Evolutionary conservation across 2,329 filamentous ascomycete species (phyloP), one percentile per base, ranked within the genome.

Genomic region (Colletotrichum echinochloae): DNA sequence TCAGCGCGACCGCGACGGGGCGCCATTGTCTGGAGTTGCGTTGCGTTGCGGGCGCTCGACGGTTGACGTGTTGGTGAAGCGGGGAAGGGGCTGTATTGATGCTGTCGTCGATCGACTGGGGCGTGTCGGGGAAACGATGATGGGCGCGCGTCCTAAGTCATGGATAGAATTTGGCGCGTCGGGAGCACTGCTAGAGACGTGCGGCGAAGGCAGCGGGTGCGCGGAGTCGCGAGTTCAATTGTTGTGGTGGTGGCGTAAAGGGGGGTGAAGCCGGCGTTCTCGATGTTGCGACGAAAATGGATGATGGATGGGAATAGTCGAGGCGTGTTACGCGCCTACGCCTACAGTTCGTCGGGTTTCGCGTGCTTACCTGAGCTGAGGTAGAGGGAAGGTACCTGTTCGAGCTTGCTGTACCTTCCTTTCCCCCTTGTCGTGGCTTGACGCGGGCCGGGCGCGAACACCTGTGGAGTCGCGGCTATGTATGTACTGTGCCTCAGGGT

Each of bases 281-380:
- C 23, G n/a, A 30, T 68, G 64, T 71, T 71, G 68, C 68, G 68
- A 71, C 68, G 65, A 71, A 68, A 71, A 55, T 71, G 68, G 68
- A 68, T 54, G 68, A 68, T 62, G 56, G 59, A 67, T 59, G 52
- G 51, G 57, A 67, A 63, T 57, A 60, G 59, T 63, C 33, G 52
- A 71, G 65, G 62, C 68, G 68, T 71, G 64, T 68, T 71, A 67
- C 68, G 68, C 68, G 68, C 68, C 68, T 62, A 65, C 57, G 65
- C 68, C 65, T 63, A 30, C 68, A 59, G 68, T 68, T 71, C 68
- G 46, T 71, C 68, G 65, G 67, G 68, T 71, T 67, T 68, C 68
- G 68, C 68, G 68, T 71, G 68, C 68, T 71, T 71, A 71, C 68
- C 64, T 71, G 68, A 71, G 68, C 67, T 70, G 51, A 62, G 67